Evolutionary conservation across 2,329 filamentous ascomycete genomes (phyloP), one percentile per base, ranked within the genome.

Genomic region (Microcera coccophila): DNA sequence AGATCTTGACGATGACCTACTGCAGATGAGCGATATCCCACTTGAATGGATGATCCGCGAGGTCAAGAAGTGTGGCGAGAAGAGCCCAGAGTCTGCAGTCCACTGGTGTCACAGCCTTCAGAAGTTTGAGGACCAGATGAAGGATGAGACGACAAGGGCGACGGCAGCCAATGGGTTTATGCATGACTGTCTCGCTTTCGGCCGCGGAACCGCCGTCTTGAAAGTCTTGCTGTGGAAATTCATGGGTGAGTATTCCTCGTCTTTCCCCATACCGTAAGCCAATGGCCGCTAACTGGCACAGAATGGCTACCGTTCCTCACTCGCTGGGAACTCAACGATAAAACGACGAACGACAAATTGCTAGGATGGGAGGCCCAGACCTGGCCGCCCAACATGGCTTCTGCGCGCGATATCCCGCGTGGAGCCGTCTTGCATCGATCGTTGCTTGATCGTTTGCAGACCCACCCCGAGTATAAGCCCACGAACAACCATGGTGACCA

Each of bases 1-100:
- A 19, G 59, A 68, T 16, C 44, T 67, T 2, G 44, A 55, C 2
- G 37, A 52, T 0, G 67, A 70, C 18, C 60, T 55, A 0, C 58
- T 70, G 31, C 69, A 71, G 55, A 61, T 77, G 59, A 76, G 73
- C 18, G 73, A 77, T 45, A 66, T 75, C 16, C 67, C 74, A 2
- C 60, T 77, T 1, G 67, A 67, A 8, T 77, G 74, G 74, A 77
- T 77, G 74, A 69, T 77, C 29, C 64, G 67, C 2, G 73, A 76
- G 49, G 58, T 75, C 4, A 63, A 69, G 52, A 58, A 64, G 3
- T 61, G 70, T 1, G 66, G 64, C 3, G 36, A 60, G 10, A 40
- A 44, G 16, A 60, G 70, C 5, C 42, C 54, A 0, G 26, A 40
- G 4, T 61, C 63, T 2, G 58, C 58, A 1, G 54, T 71, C 16